Base-by-base conservation (phyloP, 2,329 filamentous ascomycete species). In the Teratosphaeria nubilosa region DNA sequence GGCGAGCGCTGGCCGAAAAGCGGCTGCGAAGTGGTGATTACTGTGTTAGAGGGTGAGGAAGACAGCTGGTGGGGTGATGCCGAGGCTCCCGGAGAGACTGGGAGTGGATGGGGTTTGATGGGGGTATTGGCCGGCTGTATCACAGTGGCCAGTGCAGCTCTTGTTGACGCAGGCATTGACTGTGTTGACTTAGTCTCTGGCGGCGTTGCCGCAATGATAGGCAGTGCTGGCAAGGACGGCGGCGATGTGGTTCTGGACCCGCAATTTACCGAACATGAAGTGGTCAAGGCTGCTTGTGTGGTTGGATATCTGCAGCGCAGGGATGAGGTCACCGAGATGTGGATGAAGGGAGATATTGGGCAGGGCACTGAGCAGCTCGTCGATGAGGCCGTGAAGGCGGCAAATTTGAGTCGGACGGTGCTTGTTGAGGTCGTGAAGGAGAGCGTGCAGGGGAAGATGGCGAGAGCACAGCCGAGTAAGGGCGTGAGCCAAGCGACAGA, bases 1-100 rank as follows among this genome's bases (percentile, higher is more conserved):
- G 91, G 90, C 14, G 91, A 96, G 71, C 81, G 92, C 59, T 99
- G 92, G 90, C 94, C 94, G n/a, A 99, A 99, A 78, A 96, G 90
- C 72, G 91, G 90, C 51, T 86, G 96, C n/a, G 94, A 99, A 71
- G 86, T 99, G 48, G 86, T 96, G 20, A 85, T 99, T 54, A 96
- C 91, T 0, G 85, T 99, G 54, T 79, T 99, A 20, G 94, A 99
- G 75, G 92, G 90, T 2, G 94, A 97, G 69, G 90, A 96, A 70
- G 87, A 92, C 66, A 77, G 78, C 37, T 85, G 82, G 79, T 84
- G 82, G 80, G 83, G 80, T 4, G 80, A 84, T 69, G 75, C 75
- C 22, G 34, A 10, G 16, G 67, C 61, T 16, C 56, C 56, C 5
- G 60, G 59, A 20, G 63, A 62, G 13, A 77, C 74, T 59, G 74